These are phyloP conservation scores for Leishmania gerbilli DNA, from an alignment of 208 protist species.

Conservation along the genomic window DNA sequence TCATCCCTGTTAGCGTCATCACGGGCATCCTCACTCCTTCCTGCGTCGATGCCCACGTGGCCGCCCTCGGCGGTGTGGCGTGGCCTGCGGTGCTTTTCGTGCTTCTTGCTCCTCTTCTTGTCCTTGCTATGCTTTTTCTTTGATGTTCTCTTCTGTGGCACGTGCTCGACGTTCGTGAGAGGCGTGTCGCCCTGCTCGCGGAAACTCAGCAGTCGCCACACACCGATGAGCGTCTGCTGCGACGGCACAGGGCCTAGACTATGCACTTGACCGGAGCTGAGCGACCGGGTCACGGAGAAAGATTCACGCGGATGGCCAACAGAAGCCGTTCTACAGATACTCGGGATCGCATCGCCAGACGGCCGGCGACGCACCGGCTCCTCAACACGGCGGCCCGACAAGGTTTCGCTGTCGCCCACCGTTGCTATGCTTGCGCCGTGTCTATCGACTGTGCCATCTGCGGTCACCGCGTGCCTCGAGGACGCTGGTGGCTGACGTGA, in stretches of 20 bases:
- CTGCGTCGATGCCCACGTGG: not conserved
- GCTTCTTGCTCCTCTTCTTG: constrained; percentile 23
- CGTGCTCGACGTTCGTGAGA: constrained; percentile 26
- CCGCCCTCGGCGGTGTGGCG: not conserved
- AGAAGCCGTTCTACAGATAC: constrained; percentile 2
- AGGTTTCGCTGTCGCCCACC: not conserved
- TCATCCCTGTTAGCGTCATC: not conserved
- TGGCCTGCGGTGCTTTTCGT: constrained; percentile 23
- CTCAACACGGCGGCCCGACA: not conserved
- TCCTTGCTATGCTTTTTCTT: constrained; percentile 23
- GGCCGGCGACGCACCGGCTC: constrained; percentile 3
- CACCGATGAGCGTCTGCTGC: constrained; percentile 20
- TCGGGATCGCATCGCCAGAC: constrained; percentile 10
- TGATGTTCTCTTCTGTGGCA: constrained; percentile 11
- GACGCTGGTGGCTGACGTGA: not conserved
- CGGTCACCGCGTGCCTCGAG: not conserved
- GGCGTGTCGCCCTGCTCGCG: constrained; percentile 35
- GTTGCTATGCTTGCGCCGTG: not conserved
- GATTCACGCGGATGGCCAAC: not conserved
- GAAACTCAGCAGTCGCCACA: constrained; percentile 41
- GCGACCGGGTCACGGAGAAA: constrained; percentile 10
- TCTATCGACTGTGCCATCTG: not conserved
- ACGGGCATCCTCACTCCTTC: no score
- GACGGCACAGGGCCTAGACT: not conserved
- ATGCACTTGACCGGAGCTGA: constrained; percentile 9